phyloP scores from a whole-genome alignment of 2,329 filamentous ascomycete species.

The Pseudogymnoascus sp. region DNA sequence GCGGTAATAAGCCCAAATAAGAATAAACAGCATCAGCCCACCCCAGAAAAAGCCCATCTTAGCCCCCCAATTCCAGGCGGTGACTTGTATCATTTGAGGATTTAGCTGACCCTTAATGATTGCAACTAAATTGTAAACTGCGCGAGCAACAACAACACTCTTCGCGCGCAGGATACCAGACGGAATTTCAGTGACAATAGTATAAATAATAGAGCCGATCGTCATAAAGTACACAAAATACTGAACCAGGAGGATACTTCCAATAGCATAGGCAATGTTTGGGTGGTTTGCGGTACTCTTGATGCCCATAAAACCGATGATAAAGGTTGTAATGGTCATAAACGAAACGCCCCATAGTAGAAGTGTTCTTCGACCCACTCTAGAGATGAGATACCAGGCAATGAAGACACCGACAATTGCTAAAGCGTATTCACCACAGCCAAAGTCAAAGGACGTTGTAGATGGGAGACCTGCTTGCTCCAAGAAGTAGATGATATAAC shows the following conservation, averaged over 20 bases:
- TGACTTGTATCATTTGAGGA: conserved; percentile 19
- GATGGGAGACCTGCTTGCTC: conserved; percentile 44
- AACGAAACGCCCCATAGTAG: not conserved
- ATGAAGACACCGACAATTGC: conserved; percentile 23
- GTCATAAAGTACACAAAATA: not conserved
- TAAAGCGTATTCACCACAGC: conserved; percentile 38
- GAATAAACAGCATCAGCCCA: conserved; percentile 28
- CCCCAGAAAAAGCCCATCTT: conserved; percentile 37
- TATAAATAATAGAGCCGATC: not conserved
- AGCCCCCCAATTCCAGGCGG: conserved; percentile 28
- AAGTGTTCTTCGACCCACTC: not conserved
- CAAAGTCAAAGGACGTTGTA: conserved; percentile 43
- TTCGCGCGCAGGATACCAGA: conserved; percentile 38
- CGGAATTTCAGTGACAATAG: not conserved
- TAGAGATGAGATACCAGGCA: not conserved
- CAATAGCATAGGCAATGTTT: not conserved
- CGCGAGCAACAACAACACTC: conserved; percentile 30
- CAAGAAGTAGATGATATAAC: conserved; percentile 55
- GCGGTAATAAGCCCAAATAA: conserved; percentile 37
- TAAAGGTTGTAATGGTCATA: not conserved
- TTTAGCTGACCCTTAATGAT: conserved; percentile 26
- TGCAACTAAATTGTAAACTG: conserved; percentile 32
- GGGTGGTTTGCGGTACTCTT: conserved; percentile 31
- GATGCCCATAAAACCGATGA: conserved; percentile 43
- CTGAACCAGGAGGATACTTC: not conserved